Evolutionary conservation across 805 yeast genomes (phyloP), one percentile per base, ranked within the genome.

Genomic region (Ogataea trehaloabstinens): DNA sequence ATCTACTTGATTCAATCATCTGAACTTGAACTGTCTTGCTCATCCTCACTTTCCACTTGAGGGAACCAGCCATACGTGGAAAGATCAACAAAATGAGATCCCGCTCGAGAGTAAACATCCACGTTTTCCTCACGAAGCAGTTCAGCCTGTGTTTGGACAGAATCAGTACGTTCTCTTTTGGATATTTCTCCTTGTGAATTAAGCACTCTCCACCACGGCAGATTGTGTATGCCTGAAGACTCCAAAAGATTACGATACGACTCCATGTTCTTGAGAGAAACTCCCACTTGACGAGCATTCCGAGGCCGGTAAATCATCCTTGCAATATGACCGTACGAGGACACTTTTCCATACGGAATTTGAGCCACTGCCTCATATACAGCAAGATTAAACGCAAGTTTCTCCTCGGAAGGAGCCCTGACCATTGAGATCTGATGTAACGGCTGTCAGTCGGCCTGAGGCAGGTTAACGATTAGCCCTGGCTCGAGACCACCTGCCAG

Each of bases 141-240:
- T 5, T 63, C 58, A 8, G 70, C 67, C 54, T 84, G 91, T 17
- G 54, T 47, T 10, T 52, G 46, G 37, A 74, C 76, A 2, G 74
- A 71, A 19, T 58, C 57, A 0, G 66, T 55, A 24, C 54, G 61
- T 7, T 55, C 74, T 31, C 85, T 55, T 3, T 73, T 72, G 4
- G 88, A 74, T 2, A 85, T 78, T 15, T 60, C 65, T 0, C 93
- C 93, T 13, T 74, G 61, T n/a, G 84, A 67, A 18, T 74, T 71
- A 7, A 85, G 65, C 2, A 85, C 85, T 24, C 95, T 61, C 91
- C 91, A 85, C 95, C 95, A 85, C 4, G 91, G 91, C 11, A 84
- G 72, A 7, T 63, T 64, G 2, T 48, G 58, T 7, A 52, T 35
- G 38, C 63, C 60, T 46, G 60, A 61, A 24, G 49, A 53, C 4